Evolutionary conservation across 2,329 filamentous ascomycete genomes (phyloP).

Genomic region (Pyrenophora teres): DNA sequence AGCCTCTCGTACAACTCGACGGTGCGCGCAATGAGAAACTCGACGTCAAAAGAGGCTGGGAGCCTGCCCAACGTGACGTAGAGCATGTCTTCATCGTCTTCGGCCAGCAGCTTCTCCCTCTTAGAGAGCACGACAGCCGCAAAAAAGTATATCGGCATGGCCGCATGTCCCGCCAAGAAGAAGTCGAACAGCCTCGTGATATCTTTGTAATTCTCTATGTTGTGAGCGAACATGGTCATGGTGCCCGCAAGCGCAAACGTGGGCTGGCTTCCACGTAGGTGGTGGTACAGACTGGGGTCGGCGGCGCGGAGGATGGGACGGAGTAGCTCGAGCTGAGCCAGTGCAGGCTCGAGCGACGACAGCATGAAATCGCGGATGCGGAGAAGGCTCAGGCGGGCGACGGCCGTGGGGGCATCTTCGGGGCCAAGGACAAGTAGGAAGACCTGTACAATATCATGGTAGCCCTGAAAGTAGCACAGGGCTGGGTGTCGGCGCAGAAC

Average conservation of each 20-base stretch:
- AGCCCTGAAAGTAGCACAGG: conserved; percentile 96
- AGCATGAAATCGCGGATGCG: conserved; percentile 98
- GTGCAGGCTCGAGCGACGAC: conserved; percentile 77
- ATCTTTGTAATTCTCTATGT: conserved; percentile 85
- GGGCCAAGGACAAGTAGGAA: conserved; percentile 81
- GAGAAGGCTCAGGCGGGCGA: conserved; percentile 82
- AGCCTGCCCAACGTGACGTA: conserved; percentile 87
- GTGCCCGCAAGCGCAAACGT: conserved; percentile 95
- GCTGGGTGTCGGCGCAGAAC: conserved; percentile 80
- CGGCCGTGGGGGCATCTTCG: conserved; percentile 62
- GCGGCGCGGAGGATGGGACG: conserved; percentile 76
- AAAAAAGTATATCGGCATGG: conserved; percentile 89
- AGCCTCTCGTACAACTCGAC: conserved; percentile 65
- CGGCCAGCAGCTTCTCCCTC: conserved; percentile 78
- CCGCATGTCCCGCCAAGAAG: conserved; percentile 83
- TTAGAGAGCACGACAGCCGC: conserved; percentile 75
- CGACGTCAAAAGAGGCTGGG: conserved; percentile 78
- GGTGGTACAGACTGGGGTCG: conserved; percentile 72
- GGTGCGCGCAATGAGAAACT: conserved; percentile 72
- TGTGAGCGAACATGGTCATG: conserved; percentile 94
- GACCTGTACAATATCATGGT: conserved; percentile 97
- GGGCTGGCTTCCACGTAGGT: conserved; percentile 78
- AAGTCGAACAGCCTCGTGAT: conserved; percentile 94
- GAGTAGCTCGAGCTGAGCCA: conserved; percentile 84
- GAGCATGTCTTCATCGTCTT: conserved; percentile 81